phyloP scores from a whole-genome alignment of 805 yeast genomes.

The Saturnispora silvae region DNA sequence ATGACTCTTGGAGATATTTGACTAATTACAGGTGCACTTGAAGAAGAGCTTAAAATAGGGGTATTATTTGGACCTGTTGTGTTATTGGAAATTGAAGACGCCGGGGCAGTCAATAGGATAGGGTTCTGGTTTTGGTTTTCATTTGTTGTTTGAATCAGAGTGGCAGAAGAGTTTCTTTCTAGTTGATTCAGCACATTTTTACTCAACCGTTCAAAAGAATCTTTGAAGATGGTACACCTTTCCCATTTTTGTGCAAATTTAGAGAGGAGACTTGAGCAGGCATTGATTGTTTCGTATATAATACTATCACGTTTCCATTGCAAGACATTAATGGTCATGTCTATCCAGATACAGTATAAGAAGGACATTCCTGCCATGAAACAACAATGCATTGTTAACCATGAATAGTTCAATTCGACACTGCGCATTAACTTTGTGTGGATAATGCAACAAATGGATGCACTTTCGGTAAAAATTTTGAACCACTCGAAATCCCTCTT shows the following conservation, averaged over 20 bases:
- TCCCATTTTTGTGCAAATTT: constrained; percentile 24
- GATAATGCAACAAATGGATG: constrained; percentile 23
- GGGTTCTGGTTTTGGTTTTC: background rate
- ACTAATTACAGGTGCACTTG: too few relatives aligned
- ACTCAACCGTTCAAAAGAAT: constrained; percentile 23
- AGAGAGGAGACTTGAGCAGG: constrained; percentile 22
- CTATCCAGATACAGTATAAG: constrained; percentile 26
- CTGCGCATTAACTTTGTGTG: constrained; percentile 21
- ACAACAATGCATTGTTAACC: constrained; percentile 26
- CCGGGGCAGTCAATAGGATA: background rate
- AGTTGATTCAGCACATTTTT: constrained; percentile 8
- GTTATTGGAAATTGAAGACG: too few relatives aligned
- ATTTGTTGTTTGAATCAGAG: too few relatives aligned
- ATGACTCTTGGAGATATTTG: background rate
- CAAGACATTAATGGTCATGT: constrained; percentile 16
- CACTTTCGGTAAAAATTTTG: constrained; percentile 24
- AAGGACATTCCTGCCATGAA: constrained; percentile 26
- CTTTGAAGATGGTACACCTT: constrained; percentile 20
- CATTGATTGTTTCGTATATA: constrained; percentile 23
- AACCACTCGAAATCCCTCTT: constrained; percentile 24
- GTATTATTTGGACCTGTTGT: too few relatives aligned
- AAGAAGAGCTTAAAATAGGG: too few relatives aligned
- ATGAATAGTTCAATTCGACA: constrained; percentile 21
- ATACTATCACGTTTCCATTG: constrained; percentile 19
- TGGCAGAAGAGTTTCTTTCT: constrained; percentile 6